Evolutionary conservation across 2,329 filamentous ascomycete genomes (phyloP), one percentile per base, ranked within the genome.

Genomic region (Sarocladium strictum): DNA sequence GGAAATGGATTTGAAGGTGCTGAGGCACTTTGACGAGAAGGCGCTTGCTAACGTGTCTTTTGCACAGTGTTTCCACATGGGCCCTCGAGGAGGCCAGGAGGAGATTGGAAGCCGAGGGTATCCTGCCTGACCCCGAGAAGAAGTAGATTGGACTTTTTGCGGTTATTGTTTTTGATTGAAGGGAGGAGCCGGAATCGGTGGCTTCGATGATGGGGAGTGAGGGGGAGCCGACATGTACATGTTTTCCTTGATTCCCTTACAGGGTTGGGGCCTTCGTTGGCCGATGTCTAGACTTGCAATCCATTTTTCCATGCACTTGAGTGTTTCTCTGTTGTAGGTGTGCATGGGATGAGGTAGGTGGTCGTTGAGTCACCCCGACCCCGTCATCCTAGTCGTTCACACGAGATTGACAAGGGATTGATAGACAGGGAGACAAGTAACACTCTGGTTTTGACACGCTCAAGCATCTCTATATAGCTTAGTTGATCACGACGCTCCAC

Each of bases 1-100:
- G 37, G 37, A n/a, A 19, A 11, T n/a, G 37, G n/a, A n/a, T 43
- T 24, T 23, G 17, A n/a, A 7, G 21, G n/a, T 23, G 27, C 27
- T 51, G 47, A 11, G 47, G 47, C 5, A 51, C 17, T 51, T 49
- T 24, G n/a, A 21, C 23, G n/a, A 32, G 17, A 23, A 11, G n/a
- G n/a, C 23, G 17, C 24, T 24, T 56, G 29, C 55, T 56, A 41
- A 56, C 55, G 52, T 19, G 19, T 27, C 32, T 41, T 14, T 24
- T 15, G 27, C 56, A 58, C 65, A 99, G 94, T 72, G 97, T 99
- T 84, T 94, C 97, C 79, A 97, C 93, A 54, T 99, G 94, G 94
- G 94, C 94, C 59, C 84, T 99, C 41, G 94, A 99, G 76, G 94
- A 99, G 77, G 94, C 94, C 53, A 84, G 94, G 68, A 84, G 94